Conservation (phyloP, 2,329 filamentous ascomycete species). For the Beauveria medogensis region DNA sequence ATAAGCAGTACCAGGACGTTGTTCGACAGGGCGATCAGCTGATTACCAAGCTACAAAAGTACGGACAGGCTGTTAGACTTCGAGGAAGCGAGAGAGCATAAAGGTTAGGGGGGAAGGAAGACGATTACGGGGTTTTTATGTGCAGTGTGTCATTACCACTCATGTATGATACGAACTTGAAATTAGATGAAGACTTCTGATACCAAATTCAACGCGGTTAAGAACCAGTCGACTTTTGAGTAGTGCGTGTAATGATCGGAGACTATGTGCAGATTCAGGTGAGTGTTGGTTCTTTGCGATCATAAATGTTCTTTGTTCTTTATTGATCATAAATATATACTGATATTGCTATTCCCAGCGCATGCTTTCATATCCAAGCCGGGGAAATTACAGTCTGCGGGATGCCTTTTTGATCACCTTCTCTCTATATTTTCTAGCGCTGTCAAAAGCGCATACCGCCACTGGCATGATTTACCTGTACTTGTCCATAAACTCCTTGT, state of each 20-base stretch:
- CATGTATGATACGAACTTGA: slow-evolving; percentile 8
- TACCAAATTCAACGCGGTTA: neutral
- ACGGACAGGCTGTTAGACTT: slow-evolving; percentile 90
- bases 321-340: neutral
- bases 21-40: slow-evolving; percentile 96
- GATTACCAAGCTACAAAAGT: slow-evolving; percentile 99
- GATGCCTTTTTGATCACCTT: neutral
- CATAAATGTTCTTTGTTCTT: too few species aligned
- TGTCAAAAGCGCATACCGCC: neutral
- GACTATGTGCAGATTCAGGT: neutral
- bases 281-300: neutral
- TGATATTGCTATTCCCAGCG: neutral
- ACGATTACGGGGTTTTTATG: neutral
- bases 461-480: slow-evolving; percentile 39
- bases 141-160: slow-evolving; percentile 9
- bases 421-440: neutral
- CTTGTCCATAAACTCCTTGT: slow-evolving; percentile 83
- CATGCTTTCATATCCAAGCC: slow-evolving; percentile 1
- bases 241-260: neutral
- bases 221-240: neutral
- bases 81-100: slow-evolving; percentile 89
- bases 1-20: slow-evolving; percentile 98
- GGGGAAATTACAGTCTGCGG: too few species aligned
- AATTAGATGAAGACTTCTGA: slow-evolving; percentile 9
- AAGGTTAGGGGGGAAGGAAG: neutral